These are phyloP conservation scores for Lipomyces yamadae DNA, from an alignment of 805 yeast genomes.

Conservation along the genomic window DNA sequence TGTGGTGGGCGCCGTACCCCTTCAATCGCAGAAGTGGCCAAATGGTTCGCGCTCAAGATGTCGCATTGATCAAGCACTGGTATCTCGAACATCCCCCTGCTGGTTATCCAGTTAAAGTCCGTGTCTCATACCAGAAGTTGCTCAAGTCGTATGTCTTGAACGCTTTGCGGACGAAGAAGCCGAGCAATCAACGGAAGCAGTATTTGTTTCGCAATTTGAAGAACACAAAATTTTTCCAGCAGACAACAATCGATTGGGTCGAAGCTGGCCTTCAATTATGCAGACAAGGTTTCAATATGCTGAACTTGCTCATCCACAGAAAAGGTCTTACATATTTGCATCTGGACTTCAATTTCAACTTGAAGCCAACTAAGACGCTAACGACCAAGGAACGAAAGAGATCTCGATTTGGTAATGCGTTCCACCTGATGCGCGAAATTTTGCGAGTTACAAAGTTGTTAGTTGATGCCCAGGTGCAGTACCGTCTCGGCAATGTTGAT, in stretches of 20 bases:
- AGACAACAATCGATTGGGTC: slow-evolving; percentile 95
- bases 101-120: slow-evolving; percentile 70
- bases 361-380: slow-evolving; percentile 93
- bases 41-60: slow-evolving; percentile 86
- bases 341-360: slow-evolving; percentile 90
- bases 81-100: slow-evolving; percentile 68
- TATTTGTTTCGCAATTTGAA: slow-evolving; percentile 68
- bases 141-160: slow-evolving; percentile 75
- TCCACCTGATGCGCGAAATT: slow-evolving; percentile 90
- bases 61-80: slow-evolving; percentile 82
- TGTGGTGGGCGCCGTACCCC: slow-evolving; percentile 86
- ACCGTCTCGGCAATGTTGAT: slow-evolving; percentile 85
- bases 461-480: slow-evolving; percentile 94
- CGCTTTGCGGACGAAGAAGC: slow-evolving; percentile 60
- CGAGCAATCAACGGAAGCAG: slow-evolving; percentile 56
- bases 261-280: slow-evolving; percentile 97
- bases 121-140: slow-evolving; percentile 88
- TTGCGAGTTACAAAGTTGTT: slow-evolving; percentile 79
- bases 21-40: slow-evolving; percentile 75
- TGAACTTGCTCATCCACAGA: slow-evolving; percentile 84
- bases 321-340: slow-evolving; percentile 91
- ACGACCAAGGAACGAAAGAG: slow-evolving; percentile 96
- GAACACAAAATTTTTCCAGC: slow-evolving; percentile 85
- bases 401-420: slow-evolving; percentile 95
- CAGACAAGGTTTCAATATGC: slow-evolving; percentile 91